Base-by-base conservation (phyloP, 2,329 filamentous ascomycete species). In the Monosporascus cannonballus region DNA sequence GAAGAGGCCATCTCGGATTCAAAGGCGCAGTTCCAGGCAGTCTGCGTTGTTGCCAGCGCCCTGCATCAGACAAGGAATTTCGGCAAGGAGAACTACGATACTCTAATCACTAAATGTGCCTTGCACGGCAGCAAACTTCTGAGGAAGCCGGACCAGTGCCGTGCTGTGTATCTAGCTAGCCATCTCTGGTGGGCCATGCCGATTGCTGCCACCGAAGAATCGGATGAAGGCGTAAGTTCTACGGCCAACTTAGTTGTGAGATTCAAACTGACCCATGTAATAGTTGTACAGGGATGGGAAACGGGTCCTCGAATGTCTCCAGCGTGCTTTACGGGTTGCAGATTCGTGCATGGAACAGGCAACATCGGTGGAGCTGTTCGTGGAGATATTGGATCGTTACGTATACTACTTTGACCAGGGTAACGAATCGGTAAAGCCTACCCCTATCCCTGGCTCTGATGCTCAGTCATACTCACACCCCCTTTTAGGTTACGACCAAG, bases 391-490 rank as follows among this genome's bases (percentile, higher is more conserved):
- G 52, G 96, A 99, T 71, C 85, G 94, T 71, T 99, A 99, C 69
- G 92, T 97, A 50, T 99, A 99, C 72, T 99, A 97, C 76, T 99
- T 96, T 74, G 94, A 99, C 71, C 93, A 99, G 71, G 90, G 96
- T 68, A 99, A 99, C 71, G 94, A 99, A 73, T 92, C 92, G 60
- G 94, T 83, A 69, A 66, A 79, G 66, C 2, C 6, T 38, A n/a
- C 20, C n/a, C 42, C 11, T 15, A 15, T 22, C 25, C 39, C 7
- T 8, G 27, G 11, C 6, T 34, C 22, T 20, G 1, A 24, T 24
- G 46, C 36, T 36, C 38, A n/a, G 11, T n/a, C 36, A 45, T 48
- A 48, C 54, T 62, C 38, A 56, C 48, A 34, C 5, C 3, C 6
- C 17, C 6, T 24, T 25, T 6, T 54, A 83, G 80, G 80, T 99